A percentile compares a stretch with the other conserved stretches of the same genome.
These are phyloP conservation scores for Solanum appendiculatum DNA, from an alignment of 257 asterid genomes.

Conservation along the genomic window DNA sequence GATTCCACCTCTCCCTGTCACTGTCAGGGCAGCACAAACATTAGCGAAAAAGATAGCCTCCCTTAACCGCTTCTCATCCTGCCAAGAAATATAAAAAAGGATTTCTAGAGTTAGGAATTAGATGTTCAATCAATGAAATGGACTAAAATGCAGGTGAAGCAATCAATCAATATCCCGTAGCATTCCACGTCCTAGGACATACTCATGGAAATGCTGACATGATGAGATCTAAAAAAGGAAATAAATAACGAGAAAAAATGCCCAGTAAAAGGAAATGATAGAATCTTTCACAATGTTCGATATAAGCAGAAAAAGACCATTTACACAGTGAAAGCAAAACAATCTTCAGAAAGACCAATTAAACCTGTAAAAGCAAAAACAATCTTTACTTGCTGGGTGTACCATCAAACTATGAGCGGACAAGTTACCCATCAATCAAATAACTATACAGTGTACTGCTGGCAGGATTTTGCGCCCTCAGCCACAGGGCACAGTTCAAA, in stretches of 20 bases:
- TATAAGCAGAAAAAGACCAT: neutral
- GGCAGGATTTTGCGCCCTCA: neutral
- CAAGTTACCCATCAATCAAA: neutral
- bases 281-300: neutral
- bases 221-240: neutral
- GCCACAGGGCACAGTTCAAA: neutral
- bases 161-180: neutral
- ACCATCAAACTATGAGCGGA: neutral
- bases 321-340: neutral
- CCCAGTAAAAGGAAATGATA: neutral
- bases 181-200: neutral
- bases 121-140: neutral
- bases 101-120: neutral
- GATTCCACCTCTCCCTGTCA: slow-evolving; percentile 74
- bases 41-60: slow-evolving; percentile 69
- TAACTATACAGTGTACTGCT: neutral
- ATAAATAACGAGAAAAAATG: neutral
- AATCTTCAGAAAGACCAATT: neutral
- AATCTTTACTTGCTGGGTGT: neutral
- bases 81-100: neutral
- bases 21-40: slow-evolving; percentile 91
- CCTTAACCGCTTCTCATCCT: slow-evolving; percentile 64
- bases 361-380: neutral
- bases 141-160: neutral
- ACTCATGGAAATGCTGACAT: neutral